Percentiles rank a stretch among this genome's conserved stretches.
Conservation (phyloP, 805 yeast species). For the Wickerhamomyces silvicola region DNA sequence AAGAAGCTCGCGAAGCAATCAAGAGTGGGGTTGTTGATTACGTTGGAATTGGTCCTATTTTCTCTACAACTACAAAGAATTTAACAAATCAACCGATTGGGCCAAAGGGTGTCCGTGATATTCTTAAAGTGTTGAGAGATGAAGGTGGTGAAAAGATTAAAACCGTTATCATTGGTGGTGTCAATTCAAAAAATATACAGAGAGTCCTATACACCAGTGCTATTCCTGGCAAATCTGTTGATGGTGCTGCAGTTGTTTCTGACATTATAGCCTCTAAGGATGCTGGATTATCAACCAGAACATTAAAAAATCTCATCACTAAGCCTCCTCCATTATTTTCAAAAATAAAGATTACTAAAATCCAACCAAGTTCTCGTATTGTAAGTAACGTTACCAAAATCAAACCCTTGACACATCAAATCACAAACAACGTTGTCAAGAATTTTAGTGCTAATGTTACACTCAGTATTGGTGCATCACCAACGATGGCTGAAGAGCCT, state of each 20-base stretch:
- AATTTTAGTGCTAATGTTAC: slow-evolving; percentile 84
- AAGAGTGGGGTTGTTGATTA: slow-evolving; percentile 53
- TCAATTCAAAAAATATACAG: slow-evolving; percentile 56
- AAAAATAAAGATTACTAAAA: not conserved
- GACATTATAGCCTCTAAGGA: slow-evolving; percentile 64
- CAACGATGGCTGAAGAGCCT: slow-evolving; percentile 75
- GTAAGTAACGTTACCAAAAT: slow-evolving; percentile 20
- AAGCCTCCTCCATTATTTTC: slow-evolving; percentile 16
- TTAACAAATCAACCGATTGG: slow-evolving; percentile 57
- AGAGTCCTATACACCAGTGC: slow-evolving; percentile 48
- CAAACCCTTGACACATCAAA: slow-evolving; percentile 74
- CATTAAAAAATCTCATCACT: slow-evolving; percentile 26
- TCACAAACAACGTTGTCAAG: slow-evolving; percentile 84
- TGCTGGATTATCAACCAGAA: slow-evolving; percentile 45
- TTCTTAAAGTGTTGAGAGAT: slow-evolving; percentile 41
- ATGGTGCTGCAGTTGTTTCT: slow-evolving; percentile 89
- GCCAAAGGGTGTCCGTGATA: slow-evolving; percentile 52
- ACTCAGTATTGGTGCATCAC: slow-evolving; percentile 78
- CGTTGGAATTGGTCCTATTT: slow-evolving; percentile 80
- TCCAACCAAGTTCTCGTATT: slow-evolving; percentile 2
- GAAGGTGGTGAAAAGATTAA: slow-evolving; percentile 33
- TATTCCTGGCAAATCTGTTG: slow-evolving; percentile 40
- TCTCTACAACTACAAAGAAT: slow-evolving; percentile 65
- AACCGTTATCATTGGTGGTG: slow-evolving; percentile 79
- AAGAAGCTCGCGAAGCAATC: slow-evolving; percentile 49